Evolutionary conservation across 2,329 filamentous ascomycete species (phyloP), one percentile per base, ranked within the genome.

Genomic region (Ceratocystis cacaofunesta): DNA sequence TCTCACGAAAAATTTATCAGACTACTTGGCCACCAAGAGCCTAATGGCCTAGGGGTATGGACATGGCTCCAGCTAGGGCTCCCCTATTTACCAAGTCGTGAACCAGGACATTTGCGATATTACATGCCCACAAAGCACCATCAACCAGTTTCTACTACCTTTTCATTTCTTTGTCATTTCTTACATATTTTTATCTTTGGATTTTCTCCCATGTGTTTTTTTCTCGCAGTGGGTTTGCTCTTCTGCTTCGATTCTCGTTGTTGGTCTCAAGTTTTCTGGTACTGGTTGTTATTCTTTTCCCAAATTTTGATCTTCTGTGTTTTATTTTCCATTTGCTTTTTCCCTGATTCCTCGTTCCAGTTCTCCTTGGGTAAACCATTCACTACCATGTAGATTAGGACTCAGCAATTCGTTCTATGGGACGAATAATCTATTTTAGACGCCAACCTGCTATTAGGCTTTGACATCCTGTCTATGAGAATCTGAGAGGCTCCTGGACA

Each of bases 1-100:
- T 32, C 81, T 97, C 46, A 88, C 94, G 73, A 95, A 94, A 76
- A 91, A 90, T 85, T 85, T 99, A 68, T 97, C 92, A 92, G 92
- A 96, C 68, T 95, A 94, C 73, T 73, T 85, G 70, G 81, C 62
- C 10, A 64, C 36, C 52, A 66, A 66, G 62, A 64, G 61, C 1
- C 41, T 66, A 43, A 22, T 63, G 55, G 52, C 57, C 8, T 66
- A 64, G 17, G 36, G 2, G 10, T 8, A 44, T 28, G 12, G 36
- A 19, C 61, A n/a, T n/a, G 5, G 46, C 46, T 48, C n/a, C 15
- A 48, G 44, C n/a, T 17, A 48, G 44, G 44, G 17, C 44, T 48
- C 19, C 46, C 19, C 46, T 48, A 48, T 48, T 41, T 41, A 4
- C 8, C 36, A 41, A 12, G 32, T 41, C 36, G 36, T 41, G 36